phyloP scores from a whole-genome alignment of 805 yeast species.

The Wickerhamomyces chambardii region DNA sequence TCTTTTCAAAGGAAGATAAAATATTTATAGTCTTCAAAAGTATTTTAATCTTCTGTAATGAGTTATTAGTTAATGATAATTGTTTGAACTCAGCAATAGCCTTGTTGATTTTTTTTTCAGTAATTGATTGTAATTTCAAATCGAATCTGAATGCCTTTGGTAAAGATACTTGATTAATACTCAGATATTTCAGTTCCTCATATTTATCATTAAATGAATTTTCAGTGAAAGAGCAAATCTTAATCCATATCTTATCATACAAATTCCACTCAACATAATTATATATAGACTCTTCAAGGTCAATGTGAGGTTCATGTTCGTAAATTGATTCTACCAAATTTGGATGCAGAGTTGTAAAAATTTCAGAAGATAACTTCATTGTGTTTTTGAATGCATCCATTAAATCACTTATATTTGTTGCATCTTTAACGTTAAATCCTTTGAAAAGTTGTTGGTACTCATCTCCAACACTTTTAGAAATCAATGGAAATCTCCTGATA shows the following conservation, averaged over 20 bases:
- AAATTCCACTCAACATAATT: slow-evolving; percentile 66
- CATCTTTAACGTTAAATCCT: slow-evolving; percentile 24
- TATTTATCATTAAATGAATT: slow-evolving; percentile 13
- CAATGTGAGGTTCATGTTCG: slow-evolving; percentile 25
- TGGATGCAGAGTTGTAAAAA: slow-evolving; percentile 16
- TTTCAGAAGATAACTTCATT: slow-evolving; percentile 16
- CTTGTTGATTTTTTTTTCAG: slow-evolving; percentile 34
- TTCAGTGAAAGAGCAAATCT: slow-evolving; percentile 20
- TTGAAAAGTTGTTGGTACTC: slow-evolving; percentile 30
- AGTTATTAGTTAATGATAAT: slow-evolving; percentile 35
- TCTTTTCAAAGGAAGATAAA: slow-evolving; percentile 28
- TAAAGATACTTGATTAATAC: slow-evolving; percentile 33
- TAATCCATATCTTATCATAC: slow-evolving; percentile 59
- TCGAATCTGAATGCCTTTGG: slow-evolving; percentile 21
- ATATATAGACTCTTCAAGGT: slow-evolving; percentile 46
- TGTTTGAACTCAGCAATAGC: slow-evolving; percentile 47
- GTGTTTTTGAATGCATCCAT: slow-evolving; percentile 17
- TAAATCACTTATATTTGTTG: slow-evolving; percentile 17
- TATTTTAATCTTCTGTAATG: slow-evolving; percentile 36
- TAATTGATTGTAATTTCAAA: slow-evolving; percentile 16
- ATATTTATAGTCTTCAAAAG: slow-evolving; percentile 43
- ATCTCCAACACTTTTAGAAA: slow-evolving; percentile 27
- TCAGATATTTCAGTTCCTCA: slow-evolving; percentile 17
- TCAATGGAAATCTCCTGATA: slow-evolving; percentile 26
- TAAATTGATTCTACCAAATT: slow-evolving; percentile 16